These are phyloP conservation scores for Clonostachys solani DNA, from an alignment of 2,329 filamentous ascomycete genomes.

Conservation along the genomic window DNA sequence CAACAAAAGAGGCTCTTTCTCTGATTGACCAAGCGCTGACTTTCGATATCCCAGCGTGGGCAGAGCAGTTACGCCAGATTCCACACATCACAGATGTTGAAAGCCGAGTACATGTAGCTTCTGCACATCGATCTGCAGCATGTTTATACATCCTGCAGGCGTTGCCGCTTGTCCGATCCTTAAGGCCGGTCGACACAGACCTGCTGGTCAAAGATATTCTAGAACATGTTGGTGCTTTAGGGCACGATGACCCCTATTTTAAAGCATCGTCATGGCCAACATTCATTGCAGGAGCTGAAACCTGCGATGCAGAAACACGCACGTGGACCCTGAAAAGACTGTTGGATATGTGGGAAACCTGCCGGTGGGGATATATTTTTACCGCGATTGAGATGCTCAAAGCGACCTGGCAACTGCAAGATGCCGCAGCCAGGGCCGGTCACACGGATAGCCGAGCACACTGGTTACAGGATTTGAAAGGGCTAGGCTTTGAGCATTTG, in stretches of 20 bases:
- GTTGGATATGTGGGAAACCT: constrained; percentile 35
- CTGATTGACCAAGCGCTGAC: constrained; percentile 34
- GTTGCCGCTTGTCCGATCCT: constrained; percentile 28
- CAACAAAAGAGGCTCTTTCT: constrained; percentile 27
- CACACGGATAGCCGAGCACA: constrained; percentile 12
- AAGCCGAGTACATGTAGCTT: constrained; percentile 36
- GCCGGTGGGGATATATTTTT: constrained; percentile 46
- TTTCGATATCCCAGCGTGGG: constrained; percentile 38
- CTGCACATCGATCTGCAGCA: constrained; percentile 39
- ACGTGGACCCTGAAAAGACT: constrained; percentile 47
- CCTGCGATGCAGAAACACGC: constrained; percentile 37
- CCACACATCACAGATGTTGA: constrained; percentile 30
- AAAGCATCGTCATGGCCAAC: constrained; percentile 58
- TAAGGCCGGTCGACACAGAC: constrained; percentile 31
- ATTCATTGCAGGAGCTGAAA: constrained; percentile 54
- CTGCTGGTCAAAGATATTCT: constrained; percentile 45
- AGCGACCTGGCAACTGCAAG: constrained; percentile 40
- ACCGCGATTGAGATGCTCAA: constrained; percentile 43
- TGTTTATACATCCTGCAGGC: constrained; percentile 42
- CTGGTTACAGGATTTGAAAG: constrained; percentile 38
- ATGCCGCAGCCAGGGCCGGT: constrained; percentile 13
- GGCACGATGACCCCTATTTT: constrained; percentile 45
- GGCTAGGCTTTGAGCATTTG: constrained; percentile 38
- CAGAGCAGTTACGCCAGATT: constrained; percentile 26
- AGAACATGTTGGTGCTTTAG: constrained; percentile 42